phyloP scores from a whole-genome alignment of 768 basidiomycete species.

The Mycena albidolilacea region DNA sequence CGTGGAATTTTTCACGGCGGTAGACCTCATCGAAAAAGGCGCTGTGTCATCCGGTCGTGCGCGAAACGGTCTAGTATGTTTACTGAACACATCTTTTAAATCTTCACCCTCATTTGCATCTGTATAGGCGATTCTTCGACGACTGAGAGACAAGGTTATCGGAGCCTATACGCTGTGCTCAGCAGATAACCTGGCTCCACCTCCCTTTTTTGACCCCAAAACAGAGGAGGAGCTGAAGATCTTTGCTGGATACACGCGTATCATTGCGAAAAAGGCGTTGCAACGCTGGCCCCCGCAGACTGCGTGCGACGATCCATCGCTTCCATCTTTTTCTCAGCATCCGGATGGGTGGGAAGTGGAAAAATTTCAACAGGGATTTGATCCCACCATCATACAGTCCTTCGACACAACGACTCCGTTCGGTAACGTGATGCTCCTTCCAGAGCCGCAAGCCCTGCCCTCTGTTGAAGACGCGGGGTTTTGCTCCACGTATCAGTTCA shows the following conservation, averaged over 20 bases:
- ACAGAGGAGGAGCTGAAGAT: constrained; percentile 32
- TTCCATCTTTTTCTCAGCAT: not conserved
- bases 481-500: constrained; percentile 25
- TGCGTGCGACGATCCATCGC: not conserved
- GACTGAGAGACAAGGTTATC: constrained; percentile 39
- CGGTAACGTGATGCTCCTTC: not conserved
- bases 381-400: constrained; percentile 34
- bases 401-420: constrained; percentile 24
- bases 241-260: constrained; percentile 38
- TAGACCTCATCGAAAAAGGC: constrained; percentile 59
- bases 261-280: constrained; percentile 36
- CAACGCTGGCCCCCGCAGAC: not conserved
- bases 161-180: constrained; percentile 31
- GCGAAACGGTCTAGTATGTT: constrained; percentile 53
- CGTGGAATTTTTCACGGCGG: constrained; percentile 59
- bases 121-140: constrained; percentile 35
- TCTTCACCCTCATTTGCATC: not conserved
- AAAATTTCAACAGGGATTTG: constrained; percentile 17
- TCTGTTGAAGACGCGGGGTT: constrained; percentile 25
- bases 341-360: not conserved
- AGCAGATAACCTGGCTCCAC: constrained; percentile 27
- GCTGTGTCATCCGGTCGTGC: constrained; percentile 56
- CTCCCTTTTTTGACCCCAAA: constrained; percentile 20
- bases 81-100: no score
- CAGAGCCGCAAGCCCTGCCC: constrained; percentile 6